phyloP scores from a whole-genome alignment of 768 basidiomycete genomes.

The Hericium coralloides region DNA sequence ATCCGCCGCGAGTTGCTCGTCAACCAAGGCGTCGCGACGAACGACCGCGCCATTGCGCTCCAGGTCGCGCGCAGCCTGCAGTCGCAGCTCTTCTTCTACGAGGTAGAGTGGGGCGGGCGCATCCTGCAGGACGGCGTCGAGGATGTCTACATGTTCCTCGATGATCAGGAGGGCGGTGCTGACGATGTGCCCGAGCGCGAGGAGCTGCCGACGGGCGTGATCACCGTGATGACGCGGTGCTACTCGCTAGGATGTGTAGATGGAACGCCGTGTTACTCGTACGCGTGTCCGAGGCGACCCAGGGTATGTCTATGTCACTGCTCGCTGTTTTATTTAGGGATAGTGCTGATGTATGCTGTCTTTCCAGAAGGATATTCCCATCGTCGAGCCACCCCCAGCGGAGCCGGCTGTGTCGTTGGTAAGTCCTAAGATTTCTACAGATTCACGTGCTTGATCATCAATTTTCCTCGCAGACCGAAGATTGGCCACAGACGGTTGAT shows the following conservation, averaged over 20 bases:
- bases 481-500: conserved; percentile 47
- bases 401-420: not conserved
- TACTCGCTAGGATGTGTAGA: conserved; percentile 84
- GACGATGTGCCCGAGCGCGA: conserved; percentile 54
- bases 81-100: conserved; percentile 90
- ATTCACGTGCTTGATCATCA: not conserved
- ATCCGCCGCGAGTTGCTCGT: conserved; percentile 79
- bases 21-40: conserved; percentile 63
- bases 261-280: conserved; percentile 73
- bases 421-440: not conserved
- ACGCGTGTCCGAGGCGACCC: conserved; percentile 53
- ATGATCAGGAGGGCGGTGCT: conserved; percentile 62
- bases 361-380: not conserved
- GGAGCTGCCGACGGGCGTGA: conserved; percentile 81
- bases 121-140: conserved; percentile 81
- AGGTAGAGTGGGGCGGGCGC: conserved; percentile 90
- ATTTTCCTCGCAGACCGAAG: conserved; percentile 24
- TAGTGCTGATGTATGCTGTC: conserved; percentile 1
- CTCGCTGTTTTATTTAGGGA: not conserved
- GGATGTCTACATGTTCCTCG: conserved; percentile 89
- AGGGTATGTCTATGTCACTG: conserved; percentile 33
- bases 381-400: not conserved
- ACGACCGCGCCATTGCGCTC: conserved; percentile 75
- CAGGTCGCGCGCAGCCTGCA: conserved; percentile 88
- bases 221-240: conserved; percentile 85